Conservation (phyloP, 2,329 filamentous ascomycete species). For the Aspergillus sojae region DNA sequence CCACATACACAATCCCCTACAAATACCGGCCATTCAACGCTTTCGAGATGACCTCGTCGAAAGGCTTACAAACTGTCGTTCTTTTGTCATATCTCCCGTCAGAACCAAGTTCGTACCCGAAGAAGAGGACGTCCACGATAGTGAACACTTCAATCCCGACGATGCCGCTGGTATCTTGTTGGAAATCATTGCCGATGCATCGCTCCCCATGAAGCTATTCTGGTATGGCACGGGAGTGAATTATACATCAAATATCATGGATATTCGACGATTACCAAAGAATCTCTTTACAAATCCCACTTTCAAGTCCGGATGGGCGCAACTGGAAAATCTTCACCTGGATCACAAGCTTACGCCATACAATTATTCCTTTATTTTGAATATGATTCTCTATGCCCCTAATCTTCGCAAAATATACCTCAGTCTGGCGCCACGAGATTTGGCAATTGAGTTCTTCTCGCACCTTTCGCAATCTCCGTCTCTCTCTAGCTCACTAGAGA, state of each 20-base stretch:
- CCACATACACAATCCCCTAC: constrained; percentile 7
- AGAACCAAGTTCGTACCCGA: background rate
- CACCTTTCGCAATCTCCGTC: constrained; percentile 1
- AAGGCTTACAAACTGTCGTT: constrained; percentile 11
- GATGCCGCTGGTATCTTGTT: constrained; percentile 12
- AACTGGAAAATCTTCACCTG: constrained; percentile 15
- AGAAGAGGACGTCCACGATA: background rate
- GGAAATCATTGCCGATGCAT: constrained; percentile 12
- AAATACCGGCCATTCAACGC: constrained; percentile 8
- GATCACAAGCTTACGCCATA: constrained; percentile 14
- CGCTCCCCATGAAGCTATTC: constrained; percentile 13
- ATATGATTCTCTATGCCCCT: constrained; percentile 10
- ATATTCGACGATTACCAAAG: constrained; percentile 13
- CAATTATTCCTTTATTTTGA: constrained; percentile 15
- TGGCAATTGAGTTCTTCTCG: constrained; percentile 16
- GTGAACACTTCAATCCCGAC: constrained; percentile 10
- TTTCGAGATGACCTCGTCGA: constrained; percentile 11
- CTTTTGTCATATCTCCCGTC: constrained; percentile 15
- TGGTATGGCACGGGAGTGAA: constrained; percentile 18
- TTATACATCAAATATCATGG: constrained; percentile 13
- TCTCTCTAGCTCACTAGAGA: constrained; percentile 7
- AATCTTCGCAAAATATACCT: constrained; percentile 15
- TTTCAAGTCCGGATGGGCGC: constrained; percentile 9
- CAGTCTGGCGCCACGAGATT: constrained; percentile 9
- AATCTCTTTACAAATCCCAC: constrained; percentile 6